Conservation (phyloP, 2,329 filamentous ascomycete species). For the Cercospora sp. region DNA sequence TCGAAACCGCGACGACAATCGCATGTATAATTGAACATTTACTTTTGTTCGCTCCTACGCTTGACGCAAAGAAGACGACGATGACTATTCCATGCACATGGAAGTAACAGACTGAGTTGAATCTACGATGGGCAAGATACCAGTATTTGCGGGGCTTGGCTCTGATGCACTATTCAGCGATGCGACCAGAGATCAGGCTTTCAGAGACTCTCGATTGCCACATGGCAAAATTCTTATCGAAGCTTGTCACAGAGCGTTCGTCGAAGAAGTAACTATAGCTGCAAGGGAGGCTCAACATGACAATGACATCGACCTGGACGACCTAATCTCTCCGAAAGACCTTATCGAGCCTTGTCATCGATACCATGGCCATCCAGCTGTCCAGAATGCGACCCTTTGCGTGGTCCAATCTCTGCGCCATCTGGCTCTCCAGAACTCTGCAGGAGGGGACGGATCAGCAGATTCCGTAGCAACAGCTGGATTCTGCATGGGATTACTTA, state of each 20-base stretch:
- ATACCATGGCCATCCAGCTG: constrained; percentile 13
- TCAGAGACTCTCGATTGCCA: constrained; percentile 3
- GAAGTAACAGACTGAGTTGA: not conserved
- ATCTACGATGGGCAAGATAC: constrained; percentile 12
- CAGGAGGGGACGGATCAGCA: not conserved
- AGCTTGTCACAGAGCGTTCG: constrained; percentile 11
- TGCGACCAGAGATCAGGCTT: constrained; percentile 11
- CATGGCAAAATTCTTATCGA: constrained; percentile 16
- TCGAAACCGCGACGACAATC: not conserved
- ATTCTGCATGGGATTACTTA: constrained; percentile 16
- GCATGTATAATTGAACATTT: not conserved
- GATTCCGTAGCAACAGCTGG: constrained; percentile 2
- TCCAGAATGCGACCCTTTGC: constrained; percentile 15
- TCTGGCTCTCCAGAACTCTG: constrained; percentile 6
- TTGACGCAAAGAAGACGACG: not conserved
- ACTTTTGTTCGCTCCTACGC: not conserved
- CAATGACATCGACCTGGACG: not conserved
- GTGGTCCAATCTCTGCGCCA: constrained; percentile 10
- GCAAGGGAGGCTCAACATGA: not conserved
- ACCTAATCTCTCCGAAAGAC: constrained; percentile 6
- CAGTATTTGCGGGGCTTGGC: constrained; percentile 19
- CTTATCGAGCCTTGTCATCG: constrained; percentile 3
- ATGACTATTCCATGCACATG: not conserved
- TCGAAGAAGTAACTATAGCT: constrained; percentile 7
- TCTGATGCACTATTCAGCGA: constrained; percentile 16